A percentile compares a stretch with the other conserved stretches of the same genome.
phyloP scores from a whole-genome alignment of 2,329 filamentous ascomycete species.

The Xylariomycetidae sp. region DNA sequence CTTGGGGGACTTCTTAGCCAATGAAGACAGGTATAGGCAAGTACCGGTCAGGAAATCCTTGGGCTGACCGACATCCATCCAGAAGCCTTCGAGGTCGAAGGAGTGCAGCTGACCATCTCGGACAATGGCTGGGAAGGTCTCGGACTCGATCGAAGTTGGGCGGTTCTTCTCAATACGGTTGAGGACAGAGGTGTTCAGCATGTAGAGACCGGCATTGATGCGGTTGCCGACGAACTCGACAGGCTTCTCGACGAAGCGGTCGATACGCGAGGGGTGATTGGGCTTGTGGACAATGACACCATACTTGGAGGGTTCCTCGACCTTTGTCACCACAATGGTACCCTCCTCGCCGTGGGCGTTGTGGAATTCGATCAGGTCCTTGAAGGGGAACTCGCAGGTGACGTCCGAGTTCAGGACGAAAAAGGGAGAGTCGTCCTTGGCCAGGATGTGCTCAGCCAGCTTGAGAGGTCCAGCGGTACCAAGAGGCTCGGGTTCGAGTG shows the following conservation, averaged over 20 bases:
- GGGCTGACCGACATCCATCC: conserved; percentile 98
- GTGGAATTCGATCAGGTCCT: conserved; percentile 86
- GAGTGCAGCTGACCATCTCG: conserved; percentile 88
- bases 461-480: conserved; percentile 94
- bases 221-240: conserved; percentile 98
- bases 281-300: conserved; percentile 98
- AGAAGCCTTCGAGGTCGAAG: conserved; percentile 95
- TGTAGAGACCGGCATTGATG: conserved; percentile 98
- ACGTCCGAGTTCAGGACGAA: conserved; percentile 98
- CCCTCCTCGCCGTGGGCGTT: conserved; percentile 90
- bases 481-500: conserved; percentile 90
- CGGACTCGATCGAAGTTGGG: conserved; percentile 96
- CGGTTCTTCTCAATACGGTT: conserved; percentile 83
- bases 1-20: conserved; percentile 86
- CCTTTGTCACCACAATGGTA: conserved; percentile 97
- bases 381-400: conserved; percentile 96
- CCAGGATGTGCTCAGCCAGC: conserved; percentile 85
- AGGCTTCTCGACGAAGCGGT: conserved; percentile 99
- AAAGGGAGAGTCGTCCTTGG: conserved; percentile 91
- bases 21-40: conserved; percentile 89
- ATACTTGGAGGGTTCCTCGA: conserved; percentile 98
- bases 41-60: conserved; percentile 98
- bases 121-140: conserved; percentile 94
- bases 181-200: conserved; percentile 88
- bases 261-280: conserved; percentile 83